These are phyloP conservation scores for Chenopodium formosanum DNA, from an alignment of 148 eudicot genomes.

Conservation along the genomic window DNA sequence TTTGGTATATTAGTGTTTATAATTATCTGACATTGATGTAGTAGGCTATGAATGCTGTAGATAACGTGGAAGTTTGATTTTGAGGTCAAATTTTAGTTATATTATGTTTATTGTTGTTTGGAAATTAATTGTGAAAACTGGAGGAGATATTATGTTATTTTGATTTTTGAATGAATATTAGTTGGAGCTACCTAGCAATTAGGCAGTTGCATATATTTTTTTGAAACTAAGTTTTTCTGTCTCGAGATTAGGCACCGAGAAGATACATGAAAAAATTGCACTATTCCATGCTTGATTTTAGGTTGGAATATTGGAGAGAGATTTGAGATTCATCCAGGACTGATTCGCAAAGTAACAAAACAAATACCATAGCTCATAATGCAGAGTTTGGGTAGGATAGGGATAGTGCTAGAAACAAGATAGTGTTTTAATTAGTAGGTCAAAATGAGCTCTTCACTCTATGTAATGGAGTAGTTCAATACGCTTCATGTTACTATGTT, in stretches of 20 bases:
- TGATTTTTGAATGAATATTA: not conserved
- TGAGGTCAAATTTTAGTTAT: not conserved
- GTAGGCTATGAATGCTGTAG: no score
- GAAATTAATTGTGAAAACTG: not conserved
- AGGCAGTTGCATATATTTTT: not conserved
- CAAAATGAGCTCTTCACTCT: not conserved
- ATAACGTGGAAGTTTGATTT: not conserved
- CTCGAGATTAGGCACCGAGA: not conserved
- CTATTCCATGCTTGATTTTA: not conserved
- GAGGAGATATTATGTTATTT: not conserved
- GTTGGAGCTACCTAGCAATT: not conserved
- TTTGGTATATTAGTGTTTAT: not conserved
- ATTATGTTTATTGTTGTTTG: not conserved
- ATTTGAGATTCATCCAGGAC: not conserved
- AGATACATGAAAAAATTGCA: no score
- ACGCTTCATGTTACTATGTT: no score
- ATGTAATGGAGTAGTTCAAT: not conserved
- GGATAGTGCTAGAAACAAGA: not conserved
- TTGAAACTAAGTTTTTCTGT: no score
- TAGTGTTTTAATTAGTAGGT: not conserved
- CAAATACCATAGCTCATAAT: not conserved
- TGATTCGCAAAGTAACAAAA: not conserved
- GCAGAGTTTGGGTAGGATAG: not conserved
- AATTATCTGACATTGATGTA: no score
- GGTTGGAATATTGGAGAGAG: not conserved